A percentile compares a stretch with the other conserved stretches of the same genome.
phyloP scores from a whole-genome alignment of 75 land plant genomes.

The Selaginella tamariscina region DNA sequence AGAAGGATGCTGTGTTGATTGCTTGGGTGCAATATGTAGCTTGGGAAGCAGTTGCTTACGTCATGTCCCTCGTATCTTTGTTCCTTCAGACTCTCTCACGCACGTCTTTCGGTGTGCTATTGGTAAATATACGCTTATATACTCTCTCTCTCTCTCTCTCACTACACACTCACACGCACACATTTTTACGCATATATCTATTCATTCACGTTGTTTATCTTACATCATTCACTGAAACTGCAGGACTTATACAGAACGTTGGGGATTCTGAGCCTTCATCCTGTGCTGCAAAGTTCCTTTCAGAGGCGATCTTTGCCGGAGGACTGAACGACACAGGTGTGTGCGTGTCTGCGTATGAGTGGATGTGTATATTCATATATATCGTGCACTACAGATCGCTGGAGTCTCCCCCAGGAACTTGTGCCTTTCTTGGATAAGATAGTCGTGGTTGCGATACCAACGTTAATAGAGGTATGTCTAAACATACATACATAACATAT shows the following conservation, averaged over 20 bases:
- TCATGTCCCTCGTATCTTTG: constrained; percentile 10
- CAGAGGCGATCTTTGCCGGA: constrained; percentile 1
- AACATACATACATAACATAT: too few relatives aligned
- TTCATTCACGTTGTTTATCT: neutral
- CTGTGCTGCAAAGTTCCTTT: constrained; percentile 18
- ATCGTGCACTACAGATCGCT: neutral
- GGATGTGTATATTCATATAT: too few relatives aligned
- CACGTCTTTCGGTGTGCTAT: constrained; percentile 15
- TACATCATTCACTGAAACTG: neutral
- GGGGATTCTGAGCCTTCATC: constrained; percentile 13
- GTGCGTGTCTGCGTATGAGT: too few relatives aligned
- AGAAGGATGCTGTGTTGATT: constrained; percentile 11
- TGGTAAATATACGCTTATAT: constrained; percentile 8
- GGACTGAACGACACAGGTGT: neutral
- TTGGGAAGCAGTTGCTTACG: constrained; percentile 18
- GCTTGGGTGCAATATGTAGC: constrained; percentile 13
- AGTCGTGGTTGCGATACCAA: neutral
- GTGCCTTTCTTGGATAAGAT: neutral
- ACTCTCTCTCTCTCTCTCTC: neutral
- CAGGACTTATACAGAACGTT: constrained; percentile 17
- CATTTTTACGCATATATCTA: neutral
- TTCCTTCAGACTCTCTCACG: constrained; percentile 9
- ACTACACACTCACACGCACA: neutral
- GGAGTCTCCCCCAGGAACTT: constrained; percentile 15
- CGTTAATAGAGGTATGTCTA: neutral